These are phyloP conservation scores for Clonostachys rosea DNA, from an alignment of 2,329 filamentous ascomycete species.

Conservation along the genomic window DNA sequence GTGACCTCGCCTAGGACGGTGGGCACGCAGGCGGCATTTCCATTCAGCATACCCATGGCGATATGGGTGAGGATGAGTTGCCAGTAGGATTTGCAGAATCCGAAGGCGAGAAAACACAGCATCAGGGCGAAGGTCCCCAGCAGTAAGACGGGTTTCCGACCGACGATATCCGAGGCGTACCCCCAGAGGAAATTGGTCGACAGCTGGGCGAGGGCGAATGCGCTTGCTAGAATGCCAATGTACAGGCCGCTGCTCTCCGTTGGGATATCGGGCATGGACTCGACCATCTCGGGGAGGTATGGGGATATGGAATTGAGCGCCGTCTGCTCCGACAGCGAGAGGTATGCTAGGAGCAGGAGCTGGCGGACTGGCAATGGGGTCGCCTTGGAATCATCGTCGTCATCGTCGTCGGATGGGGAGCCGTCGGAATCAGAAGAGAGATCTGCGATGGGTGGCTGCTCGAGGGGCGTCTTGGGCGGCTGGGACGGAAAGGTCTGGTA, in stretches of 20 bases:
- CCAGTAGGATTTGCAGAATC: constrained; percentile 77
- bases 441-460: constrained; percentile 27
- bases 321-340: constrained; percentile 91
- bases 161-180: constrained; percentile 58
- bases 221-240: constrained; percentile 83
- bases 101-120: constrained; percentile 78
- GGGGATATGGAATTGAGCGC: constrained; percentile 95
- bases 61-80: constrained; percentile 84
- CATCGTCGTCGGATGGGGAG: constrained; percentile 17
- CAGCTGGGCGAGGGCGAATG: constrained; percentile 90
- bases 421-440: constrained; percentile 6
- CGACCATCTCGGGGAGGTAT: constrained; percentile 90
- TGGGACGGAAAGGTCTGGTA: constrained; percentile 81
- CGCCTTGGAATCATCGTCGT: constrained; percentile 15
- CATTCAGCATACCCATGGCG: constrained; percentile 89
- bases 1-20: constrained; percentile 94
- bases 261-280: constrained; percentile 76
- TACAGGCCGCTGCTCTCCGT: constrained; percentile 73
- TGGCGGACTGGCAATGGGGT: constrained; percentile 81
- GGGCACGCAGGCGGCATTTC: constrained; percentile 90
- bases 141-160: constrained; percentile 71
- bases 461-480: constrained; percentile 63
- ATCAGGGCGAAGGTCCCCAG: constrained; percentile 80
- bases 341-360: constrained; percentile 77
- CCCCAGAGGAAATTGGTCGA: constrained; percentile 72